phyloP scores from a whole-genome alignment of 1,139 yeast species.

The Saccharomycopsis crataegensis region DNA sequence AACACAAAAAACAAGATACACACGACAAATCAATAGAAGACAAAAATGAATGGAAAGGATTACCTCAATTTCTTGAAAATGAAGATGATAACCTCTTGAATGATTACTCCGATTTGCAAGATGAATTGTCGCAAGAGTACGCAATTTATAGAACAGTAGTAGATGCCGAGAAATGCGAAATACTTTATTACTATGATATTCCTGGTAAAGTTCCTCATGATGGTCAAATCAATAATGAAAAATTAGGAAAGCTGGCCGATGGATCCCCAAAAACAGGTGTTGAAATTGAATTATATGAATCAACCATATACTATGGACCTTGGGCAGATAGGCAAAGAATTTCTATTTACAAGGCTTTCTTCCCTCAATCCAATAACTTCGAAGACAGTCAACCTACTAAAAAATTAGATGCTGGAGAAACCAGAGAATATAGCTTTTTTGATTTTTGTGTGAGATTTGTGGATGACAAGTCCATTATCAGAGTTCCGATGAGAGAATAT shows the following conservation, averaged over 20 bases:
- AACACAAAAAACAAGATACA: constrained; percentile 1
- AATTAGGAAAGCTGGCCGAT: constrained; percentile 44
- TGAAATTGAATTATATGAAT: constrained; percentile 50
- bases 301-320: constrained; percentile 82
- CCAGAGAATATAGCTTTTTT: constrained; percentile 51
- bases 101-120: constrained; percentile 24
- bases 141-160: constrained; percentile 72
- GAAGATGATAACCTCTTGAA: constrained; percentile 23
- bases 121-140: constrained; percentile 50
- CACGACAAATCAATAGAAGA: constrained; percentile 14
- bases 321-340: constrained; percentile 88
- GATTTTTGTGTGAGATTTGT: constrained; percentile 43
- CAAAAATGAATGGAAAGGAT: constrained; percentile 35
- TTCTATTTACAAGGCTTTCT: constrained; percentile 55
- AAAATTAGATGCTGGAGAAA: constrained; percentile 39
- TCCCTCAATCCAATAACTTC: constrained; percentile 50
- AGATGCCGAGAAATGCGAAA: constrained; percentile 49
- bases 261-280: constrained; percentile 64
- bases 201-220: constrained; percentile 51
- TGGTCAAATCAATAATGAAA: constrained; percentile 23
- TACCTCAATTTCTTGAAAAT: constrained; percentile 31
- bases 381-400: constrained; percentile 47
- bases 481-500: constrained; percentile 78
- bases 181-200: constrained; percentile 60
- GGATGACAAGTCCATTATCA: constrained; percentile 59